A percentile compares a stretch with the other conserved stretches of the same genome.
Conservation (phyloP, 768 basidiomycete species). For the Leucocoprinus birnbaumii region DNA sequence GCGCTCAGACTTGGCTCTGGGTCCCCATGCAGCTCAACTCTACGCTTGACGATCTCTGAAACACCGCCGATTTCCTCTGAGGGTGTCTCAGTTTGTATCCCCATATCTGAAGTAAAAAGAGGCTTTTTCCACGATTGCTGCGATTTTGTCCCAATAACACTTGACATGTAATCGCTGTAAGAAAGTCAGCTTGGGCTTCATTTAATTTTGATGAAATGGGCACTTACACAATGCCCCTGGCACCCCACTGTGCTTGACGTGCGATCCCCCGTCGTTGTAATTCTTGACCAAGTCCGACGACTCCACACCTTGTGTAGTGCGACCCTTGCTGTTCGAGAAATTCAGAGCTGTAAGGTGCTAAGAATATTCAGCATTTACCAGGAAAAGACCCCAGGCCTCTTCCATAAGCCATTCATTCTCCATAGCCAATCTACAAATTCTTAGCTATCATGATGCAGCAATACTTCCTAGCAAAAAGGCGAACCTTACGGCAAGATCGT, state of each 20-base stretch:
- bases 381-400: slow-evolving; percentile 66
- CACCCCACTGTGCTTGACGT: slow-evolving; percentile 70
- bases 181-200: too few relatives aligned
- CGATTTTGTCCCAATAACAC: slow-evolving; percentile 40
- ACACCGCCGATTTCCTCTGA: slow-evolving; percentile 23
- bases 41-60: slow-evolving; percentile 25
- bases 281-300: slow-evolving; percentile 65
- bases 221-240: slow-evolving; percentile 66
- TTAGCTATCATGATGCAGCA: too few relatives aligned
- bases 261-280: slow-evolving; percentile 65
- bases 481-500: slow-evolving; percentile 67
- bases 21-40: slow-evolving; percentile 39
- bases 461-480: too few relatives aligned
- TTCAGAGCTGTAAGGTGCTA: slow-evolving; percentile 8
- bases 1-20: slow-evolving; percentile 59
- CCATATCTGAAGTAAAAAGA: slow-evolving; percentile 56
- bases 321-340: slow-evolving; percentile 56
- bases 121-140: slow-evolving; percentile 50
- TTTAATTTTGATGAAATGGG: neutral
- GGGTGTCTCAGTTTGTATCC: slow-evolving; percentile 57
- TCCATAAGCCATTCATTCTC: slow-evolving; percentile 72
- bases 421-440: slow-evolving; percentile 56
- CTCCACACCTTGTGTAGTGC: slow-evolving; percentile 63
- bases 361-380: slow-evolving; percentile 33
- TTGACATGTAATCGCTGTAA: slow-evolving; percentile 47